Conservation (phyloP, 352 stramenopile genomes). For the Phytophthora sansomeana region DNA sequence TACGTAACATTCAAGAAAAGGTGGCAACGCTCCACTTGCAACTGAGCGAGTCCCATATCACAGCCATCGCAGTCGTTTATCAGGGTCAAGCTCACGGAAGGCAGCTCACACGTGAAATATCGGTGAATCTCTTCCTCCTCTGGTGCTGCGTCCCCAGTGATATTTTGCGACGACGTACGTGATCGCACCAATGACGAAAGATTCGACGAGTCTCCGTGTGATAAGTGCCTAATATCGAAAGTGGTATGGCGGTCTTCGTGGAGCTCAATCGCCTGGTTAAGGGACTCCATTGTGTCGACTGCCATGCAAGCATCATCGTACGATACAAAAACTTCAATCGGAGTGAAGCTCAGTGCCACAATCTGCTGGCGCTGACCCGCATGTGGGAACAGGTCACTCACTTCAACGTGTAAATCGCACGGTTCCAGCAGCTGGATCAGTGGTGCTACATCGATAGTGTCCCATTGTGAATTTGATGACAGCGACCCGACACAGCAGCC, state of each 20-base stretch:
- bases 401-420: slow-evolving; percentile 68
- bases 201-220: slow-evolving; percentile 2
- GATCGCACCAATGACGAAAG: slow-evolving; percentile 17
- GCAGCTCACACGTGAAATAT: slow-evolving; percentile 80
- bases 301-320: slow-evolving; percentile 79
- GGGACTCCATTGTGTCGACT: slow-evolving; percentile 52
- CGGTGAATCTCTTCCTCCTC: slow-evolving; percentile 65
- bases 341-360: slow-evolving; percentile 72
- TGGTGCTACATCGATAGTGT: slow-evolving; percentile 43
- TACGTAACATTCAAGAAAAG: slow-evolving; percentile 82
- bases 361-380: slow-evolving; percentile 79
- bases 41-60: slow-evolving; percentile 85
- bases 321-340: slow-evolving; percentile 82
- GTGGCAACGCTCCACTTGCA: slow-evolving; percentile 75
- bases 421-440: slow-evolving; percentile 85
- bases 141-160: slow-evolving; percentile 10
- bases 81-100: slow-evolving; percentile 71
- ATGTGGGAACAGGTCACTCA: slow-evolving; percentile 74
- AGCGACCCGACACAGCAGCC: slow-evolving; percentile 58
- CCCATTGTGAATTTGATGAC: slow-evolving; percentile 32
- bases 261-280: slow-evolving; percentile 42
- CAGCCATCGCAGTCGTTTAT: slow-evolving; percentile 90
- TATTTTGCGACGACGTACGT: slow-evolving; percentile 32
- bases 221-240: slow-evolving; percentile 11
- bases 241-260: slow-evolving; percentile 24